phyloP scores from a whole-genome alignment of 2,329 filamentous ascomycete genomes.

The Verticillium klebahnii region DNA sequence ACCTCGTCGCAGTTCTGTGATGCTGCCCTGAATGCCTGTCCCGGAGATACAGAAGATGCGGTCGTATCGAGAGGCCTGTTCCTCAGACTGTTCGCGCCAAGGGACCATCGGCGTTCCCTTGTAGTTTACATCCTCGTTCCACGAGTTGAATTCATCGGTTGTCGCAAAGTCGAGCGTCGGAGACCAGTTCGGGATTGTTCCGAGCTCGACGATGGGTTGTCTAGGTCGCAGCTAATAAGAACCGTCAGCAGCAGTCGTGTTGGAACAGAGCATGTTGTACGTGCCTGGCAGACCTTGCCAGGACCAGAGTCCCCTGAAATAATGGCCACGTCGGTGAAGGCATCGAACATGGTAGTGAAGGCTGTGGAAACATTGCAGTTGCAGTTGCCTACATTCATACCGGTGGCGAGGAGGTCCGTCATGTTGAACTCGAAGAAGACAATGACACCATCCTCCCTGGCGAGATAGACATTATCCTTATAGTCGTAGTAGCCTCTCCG shows the following conservation, averaged over 20 bases:
- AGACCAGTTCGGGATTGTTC: constrained; percentile 59
- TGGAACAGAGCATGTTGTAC: constrained; percentile 12
- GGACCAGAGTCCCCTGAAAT: constrained; percentile 74
- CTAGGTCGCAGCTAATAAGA: constrained; percentile 11
- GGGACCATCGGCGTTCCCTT: constrained; percentile 6
- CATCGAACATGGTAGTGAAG: constrained; percentile 70
- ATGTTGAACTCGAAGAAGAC: constrained; percentile 66
- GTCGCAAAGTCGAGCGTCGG: constrained; percentile 52
- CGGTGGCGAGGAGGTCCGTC: constrained; percentile 47
- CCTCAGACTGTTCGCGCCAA: constrained; percentile 3
- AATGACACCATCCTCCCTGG: constrained; percentile 80
- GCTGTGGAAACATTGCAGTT: constrained; percentile 74
- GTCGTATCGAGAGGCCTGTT: constrained; percentile 26
- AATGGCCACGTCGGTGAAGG: constrained; percentile 71
- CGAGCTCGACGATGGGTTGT: constrained; percentile 24
- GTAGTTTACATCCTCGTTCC: constrained; percentile 24
- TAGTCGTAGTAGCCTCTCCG: constrained; percentile 55
- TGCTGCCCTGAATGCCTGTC: constrained; percentile 54
- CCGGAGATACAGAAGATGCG: constrained; percentile 64
- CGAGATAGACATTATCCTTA: constrained; percentile 79
- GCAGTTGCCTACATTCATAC: constrained; percentile 59
- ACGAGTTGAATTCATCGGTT: constrained; percentile 30
- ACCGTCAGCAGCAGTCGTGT: background rate
- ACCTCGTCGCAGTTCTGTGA: constrained; percentile 67
- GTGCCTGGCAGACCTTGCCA: constrained; percentile 70